Conservation (phyloP, 2,329 filamentous ascomycete species). For the Cytospora leucostoma region DNA sequence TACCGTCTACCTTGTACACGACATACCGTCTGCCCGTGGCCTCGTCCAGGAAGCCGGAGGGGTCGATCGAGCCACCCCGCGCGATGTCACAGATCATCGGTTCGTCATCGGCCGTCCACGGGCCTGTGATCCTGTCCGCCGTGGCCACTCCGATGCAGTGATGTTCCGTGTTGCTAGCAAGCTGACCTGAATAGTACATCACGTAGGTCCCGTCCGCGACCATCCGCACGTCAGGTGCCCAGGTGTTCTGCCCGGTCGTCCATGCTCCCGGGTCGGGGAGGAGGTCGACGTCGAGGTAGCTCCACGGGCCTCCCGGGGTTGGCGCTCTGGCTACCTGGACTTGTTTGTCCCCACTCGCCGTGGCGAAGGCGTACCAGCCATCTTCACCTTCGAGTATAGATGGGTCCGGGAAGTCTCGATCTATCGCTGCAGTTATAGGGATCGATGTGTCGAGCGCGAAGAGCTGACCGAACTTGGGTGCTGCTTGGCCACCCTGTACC, state of each 20-base stretch:
- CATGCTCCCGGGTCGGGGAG: conserved; percentile 53
- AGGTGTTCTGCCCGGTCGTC: conserved; percentile 56
- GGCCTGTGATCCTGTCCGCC: conserved; percentile 49
- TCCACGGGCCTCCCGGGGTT: conserved; percentile 50
- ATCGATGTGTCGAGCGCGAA: conserved; percentile 6
- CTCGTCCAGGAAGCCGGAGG: conserved; percentile 58
- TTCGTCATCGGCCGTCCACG: conserved; percentile 49
- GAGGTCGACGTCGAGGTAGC: conserved; percentile 53
- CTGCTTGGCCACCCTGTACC: conserved; percentile 13
- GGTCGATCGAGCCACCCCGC: conserved; percentile 63
- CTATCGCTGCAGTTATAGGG: conserved; percentile 19
- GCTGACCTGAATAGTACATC: conserved; percentile 60
- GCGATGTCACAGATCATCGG: conserved; percentile 56
- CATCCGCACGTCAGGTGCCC: conserved; percentile 62
- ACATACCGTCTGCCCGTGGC: conserved; percentile 57
- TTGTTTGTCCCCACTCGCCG: conserved; percentile 50
- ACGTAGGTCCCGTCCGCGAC: conserved; percentile 55
- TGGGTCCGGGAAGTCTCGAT: conserved; percentile 56
- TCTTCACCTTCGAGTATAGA: conserved; percentile 49
- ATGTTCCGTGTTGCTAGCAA: conserved; percentile 39
- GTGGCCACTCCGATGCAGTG: conserved; percentile 63
- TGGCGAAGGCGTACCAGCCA: conserved; percentile 62
- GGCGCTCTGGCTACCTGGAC: conserved; percentile 56
- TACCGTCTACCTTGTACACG: conserved; percentile 68
- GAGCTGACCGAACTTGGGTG: conserved; percentile 13